Evolutionary conservation across 179 eudicot species (phyloP).

Genomic region (Silene noctiflora): DNA sequence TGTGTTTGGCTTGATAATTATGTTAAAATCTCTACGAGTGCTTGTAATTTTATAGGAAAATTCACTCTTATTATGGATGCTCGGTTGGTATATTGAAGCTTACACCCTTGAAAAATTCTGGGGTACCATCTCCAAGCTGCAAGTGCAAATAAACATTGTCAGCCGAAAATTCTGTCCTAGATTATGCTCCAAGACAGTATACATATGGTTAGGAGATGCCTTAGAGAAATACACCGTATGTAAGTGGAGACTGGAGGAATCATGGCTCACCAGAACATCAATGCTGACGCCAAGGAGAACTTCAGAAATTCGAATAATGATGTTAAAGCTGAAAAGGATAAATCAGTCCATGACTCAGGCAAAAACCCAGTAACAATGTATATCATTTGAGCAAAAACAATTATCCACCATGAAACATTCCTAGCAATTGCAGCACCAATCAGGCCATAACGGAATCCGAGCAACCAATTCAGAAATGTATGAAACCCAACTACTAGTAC

Average conservation of each 20-base stretch:
- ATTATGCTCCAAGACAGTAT: too few relatives aligned
- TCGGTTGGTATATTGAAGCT: too few relatives aligned
- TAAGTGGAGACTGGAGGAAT: not conserved
- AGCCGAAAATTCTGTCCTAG: too few relatives aligned
- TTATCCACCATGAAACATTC: slow-evolving; percentile 45
- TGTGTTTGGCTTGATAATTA: too few relatives aligned
- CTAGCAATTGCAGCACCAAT: slow-evolving; percentile 53
- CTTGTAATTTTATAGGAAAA: too few relatives aligned
- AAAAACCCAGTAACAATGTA: slow-evolving; percentile 40
- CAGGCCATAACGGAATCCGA: slow-evolving; percentile 35
- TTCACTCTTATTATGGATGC: too few relatives aligned
- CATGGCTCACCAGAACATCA: slow-evolving; percentile 44
- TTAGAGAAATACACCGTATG: not conserved
- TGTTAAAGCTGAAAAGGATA: slow-evolving; percentile 37
- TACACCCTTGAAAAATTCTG: too few relatives aligned
- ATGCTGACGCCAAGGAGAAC: slow-evolving; percentile 50
- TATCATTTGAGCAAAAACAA: slow-evolving; percentile 30
- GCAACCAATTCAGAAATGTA: slow-evolving; percentile 38
- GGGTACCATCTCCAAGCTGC: too few relatives aligned
- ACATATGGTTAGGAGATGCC: not conserved
- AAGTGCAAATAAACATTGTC: too few relatives aligned
- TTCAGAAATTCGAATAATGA: slow-evolving; percentile 35
- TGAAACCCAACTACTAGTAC: slow-evolving; percentile 35
- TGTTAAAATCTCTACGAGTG: too few relatives aligned
- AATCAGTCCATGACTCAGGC: slow-evolving; percentile 48